Base-by-base conservation (phyloP, 2,329 filamentous ascomycete species). In the Thermomyces lanuginosus region DNA sequence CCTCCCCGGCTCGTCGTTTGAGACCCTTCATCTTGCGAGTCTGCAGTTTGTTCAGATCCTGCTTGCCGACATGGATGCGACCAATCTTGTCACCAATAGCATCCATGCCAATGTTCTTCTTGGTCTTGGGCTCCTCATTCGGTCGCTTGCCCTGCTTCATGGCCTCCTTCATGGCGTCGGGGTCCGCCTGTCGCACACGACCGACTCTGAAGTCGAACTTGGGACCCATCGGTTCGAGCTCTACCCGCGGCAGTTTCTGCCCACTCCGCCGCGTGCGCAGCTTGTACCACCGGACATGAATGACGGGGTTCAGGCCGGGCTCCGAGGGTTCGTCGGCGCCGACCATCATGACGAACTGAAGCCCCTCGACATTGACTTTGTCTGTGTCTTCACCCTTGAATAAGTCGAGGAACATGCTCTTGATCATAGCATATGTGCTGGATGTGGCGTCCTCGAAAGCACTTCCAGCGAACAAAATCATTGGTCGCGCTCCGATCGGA, bases 1-100 rank as follows among this genome's bases (percentile, higher is more conserved):
- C 63, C 13, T 69, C 57, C 36, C 73, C 73, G 29, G 81, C 70
- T 37, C 67, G 72, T 39, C 89, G 68, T 70, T 95, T 98, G 40
- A 98, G 56, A 40, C 84, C 89, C 72, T 98, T 98, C 84, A 98
- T 95, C 72, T 98, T 98, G 48, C 89, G 75, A 28, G 84, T 91
- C 64, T 98, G 89, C 55, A 98, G 56, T 43, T 77, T 69, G 47
- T 64, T 66, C 32, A 98, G 66, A 58, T 98, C 83, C 58, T 93
- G 83, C 61, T 76, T 82, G 46, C 79, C 82, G 33, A 92, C 57
- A 53, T 98, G 89, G 36, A 98, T 78, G 41, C 83, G 75, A 36
- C 86, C 89, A 37, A 95, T 66, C 74, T 95, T 95, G 58, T 98
- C 89, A 50, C 89, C 89, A 60, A 98, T 82, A 22, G 74, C 57